Conservation (phyloP, 2,329 filamentous ascomycete genomes). For the Ophiostoma perfectum region DNA sequence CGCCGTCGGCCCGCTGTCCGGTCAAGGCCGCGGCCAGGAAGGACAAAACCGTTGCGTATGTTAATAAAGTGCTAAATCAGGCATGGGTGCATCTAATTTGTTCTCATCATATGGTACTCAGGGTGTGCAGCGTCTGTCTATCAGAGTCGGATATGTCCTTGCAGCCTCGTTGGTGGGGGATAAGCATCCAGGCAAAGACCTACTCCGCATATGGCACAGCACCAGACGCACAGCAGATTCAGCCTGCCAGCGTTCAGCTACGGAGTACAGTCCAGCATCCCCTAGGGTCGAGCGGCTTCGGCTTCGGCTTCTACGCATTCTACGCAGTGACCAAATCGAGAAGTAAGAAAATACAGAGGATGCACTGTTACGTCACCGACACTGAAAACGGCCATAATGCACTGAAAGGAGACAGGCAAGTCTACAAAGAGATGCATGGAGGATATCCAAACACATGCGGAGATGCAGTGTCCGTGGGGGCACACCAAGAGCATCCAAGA, state of each 20-base stretch:
- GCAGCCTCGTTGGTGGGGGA: slow-evolving; percentile 4
- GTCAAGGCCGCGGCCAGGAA: too few relatives aligned
- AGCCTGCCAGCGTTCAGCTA: not conserved
- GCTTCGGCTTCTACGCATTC: too few relatives aligned
- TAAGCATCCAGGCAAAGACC: not conserved
- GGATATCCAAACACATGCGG: not conserved
- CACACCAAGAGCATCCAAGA: not conserved
- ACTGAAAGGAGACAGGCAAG: too few relatives aligned
- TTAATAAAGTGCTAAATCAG: too few relatives aligned
- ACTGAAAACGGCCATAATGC: not conserved
- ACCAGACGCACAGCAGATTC: not conserved
- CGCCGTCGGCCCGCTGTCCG: too few relatives aligned
- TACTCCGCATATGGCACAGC: not conserved
- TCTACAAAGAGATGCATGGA: not conserved
- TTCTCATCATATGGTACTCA: too few relatives aligned
- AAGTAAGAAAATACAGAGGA: not conserved
- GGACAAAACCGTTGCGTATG: too few relatives aligned
- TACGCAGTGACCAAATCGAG: too few relatives aligned
- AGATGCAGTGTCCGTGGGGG: not conserved
- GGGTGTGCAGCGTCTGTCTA: too few relatives aligned
- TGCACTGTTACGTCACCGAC: not conserved
- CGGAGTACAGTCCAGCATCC: not conserved
- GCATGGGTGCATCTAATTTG: too few relatives aligned
- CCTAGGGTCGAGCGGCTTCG: too few relatives aligned
- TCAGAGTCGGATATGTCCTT: not conserved